Percentiles rank a stretch among this genome's conserved stretches.
Evolutionary conservation across 441 rosid genomes (phyloP).

Genomic region (Jatropha podagrica): DNA sequence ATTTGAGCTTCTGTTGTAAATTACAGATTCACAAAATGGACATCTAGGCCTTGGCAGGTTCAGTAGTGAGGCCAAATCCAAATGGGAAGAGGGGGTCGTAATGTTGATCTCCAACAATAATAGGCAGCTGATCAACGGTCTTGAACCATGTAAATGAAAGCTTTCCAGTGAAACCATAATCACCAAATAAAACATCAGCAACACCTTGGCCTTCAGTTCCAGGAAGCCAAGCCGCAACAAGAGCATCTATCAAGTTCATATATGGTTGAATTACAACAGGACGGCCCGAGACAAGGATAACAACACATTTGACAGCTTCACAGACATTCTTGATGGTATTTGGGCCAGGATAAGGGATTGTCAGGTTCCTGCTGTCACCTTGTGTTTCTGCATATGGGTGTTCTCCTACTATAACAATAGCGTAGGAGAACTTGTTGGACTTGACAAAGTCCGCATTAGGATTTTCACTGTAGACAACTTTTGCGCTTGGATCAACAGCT

Average conservation of each 20-base stretch:
- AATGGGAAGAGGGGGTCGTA: constrained; percentile 70
- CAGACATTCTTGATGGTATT: constrained; percentile 51
- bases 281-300: constrained; percentile 52
- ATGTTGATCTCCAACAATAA: constrained; percentile 63
- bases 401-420: constrained; percentile 67
- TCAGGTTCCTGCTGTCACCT: constrained; percentile 55
- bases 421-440: constrained; percentile 43
- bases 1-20: background rate
- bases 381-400: constrained; percentile 53
- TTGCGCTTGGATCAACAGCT: constrained; percentile 42
- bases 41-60: constrained; percentile 17
- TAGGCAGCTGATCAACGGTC: constrained; percentile 62
- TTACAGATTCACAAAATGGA: constrained; percentile 10
- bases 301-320: constrained; percentile 49
- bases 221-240: constrained; percentile 68
- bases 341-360: constrained; percentile 51
- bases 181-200: constrained; percentile 60
- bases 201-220: constrained; percentile 72
- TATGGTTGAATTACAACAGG: constrained; percentile 57
- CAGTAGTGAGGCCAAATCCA: constrained; percentile 58
- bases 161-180: constrained; percentile 60
- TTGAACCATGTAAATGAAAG: constrained; percentile 64
- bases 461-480: constrained; percentile 45
- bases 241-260: constrained; percentile 37
- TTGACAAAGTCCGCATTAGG: constrained; percentile 39